A percentile compares a stretch with the other conserved stretches of the same genome.
phyloP scores from a whole-genome alignment of 2,329 filamentous ascomycete genomes.

The Cercospora sp. region DNA sequence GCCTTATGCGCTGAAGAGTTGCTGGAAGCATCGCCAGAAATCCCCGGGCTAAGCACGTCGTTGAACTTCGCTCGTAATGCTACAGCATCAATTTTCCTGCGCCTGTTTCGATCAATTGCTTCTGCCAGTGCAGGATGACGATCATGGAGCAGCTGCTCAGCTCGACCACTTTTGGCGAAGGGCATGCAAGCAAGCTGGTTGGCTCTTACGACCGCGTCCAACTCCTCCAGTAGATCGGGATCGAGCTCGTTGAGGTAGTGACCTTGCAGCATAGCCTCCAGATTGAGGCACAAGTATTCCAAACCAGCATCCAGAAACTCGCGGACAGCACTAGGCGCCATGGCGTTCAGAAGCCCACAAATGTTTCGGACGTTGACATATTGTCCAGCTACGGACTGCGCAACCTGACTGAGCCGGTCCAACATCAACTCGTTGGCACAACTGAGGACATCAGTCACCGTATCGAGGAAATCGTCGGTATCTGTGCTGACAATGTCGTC shows the following conservation, averaged over 20 bases:
- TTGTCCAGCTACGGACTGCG: conserved; percentile 77
- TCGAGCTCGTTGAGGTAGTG: conserved; percentile 81
- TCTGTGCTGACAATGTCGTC: conserved; percentile 69
- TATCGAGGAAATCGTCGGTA: conserved; percentile 80
- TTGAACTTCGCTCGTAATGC: conserved; percentile 63
- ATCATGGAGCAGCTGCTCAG: conserved; percentile 66
- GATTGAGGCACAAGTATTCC: conserved; percentile 87
- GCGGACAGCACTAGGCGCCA: conserved; percentile 77
- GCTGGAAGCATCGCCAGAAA: conserved; percentile 61
- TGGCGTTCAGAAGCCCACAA: conserved; percentile 78
- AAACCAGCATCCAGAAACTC: conserved; percentile 86
- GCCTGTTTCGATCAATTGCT: conserved; percentile 67
- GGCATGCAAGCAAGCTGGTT: conserved; percentile 80
- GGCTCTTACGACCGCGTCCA: conserved; percentile 75
- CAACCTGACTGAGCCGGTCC: conserved; percentile 83
- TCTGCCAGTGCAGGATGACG: conserved; percentile 62
- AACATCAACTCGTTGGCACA: conserved; percentile 95
- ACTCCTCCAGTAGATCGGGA: conserved; percentile 73
- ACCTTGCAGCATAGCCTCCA: conserved; percentile 91
- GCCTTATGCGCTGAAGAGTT: conserved; percentile 50
- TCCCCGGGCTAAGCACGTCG: conserved; percentile 61
- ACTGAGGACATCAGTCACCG: conserved; percentile 87
- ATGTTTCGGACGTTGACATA: conserved; percentile 87
- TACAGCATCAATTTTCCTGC: conserved; percentile 73
- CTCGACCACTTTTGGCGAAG: conserved; percentile 72